Evolutionary conservation across 2,329 filamentous ascomycete species (phyloP).

Genomic region (Coniochaeta sp.): DNA sequence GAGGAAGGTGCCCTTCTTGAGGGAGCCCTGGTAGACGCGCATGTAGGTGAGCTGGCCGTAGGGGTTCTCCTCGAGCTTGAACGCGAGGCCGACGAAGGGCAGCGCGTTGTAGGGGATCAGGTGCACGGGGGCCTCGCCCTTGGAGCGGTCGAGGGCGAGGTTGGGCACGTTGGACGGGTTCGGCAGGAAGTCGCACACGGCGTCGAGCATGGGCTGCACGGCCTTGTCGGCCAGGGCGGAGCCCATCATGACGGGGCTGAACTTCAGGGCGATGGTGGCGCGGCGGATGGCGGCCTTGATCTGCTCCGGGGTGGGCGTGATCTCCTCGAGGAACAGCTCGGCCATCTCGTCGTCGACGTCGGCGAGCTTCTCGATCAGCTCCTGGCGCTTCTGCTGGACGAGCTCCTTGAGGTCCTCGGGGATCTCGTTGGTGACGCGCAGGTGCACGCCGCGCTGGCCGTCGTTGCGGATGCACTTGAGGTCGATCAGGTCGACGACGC

Average conservation of each 20-base stretch:
- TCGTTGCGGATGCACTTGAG: conserved; percentile 95
- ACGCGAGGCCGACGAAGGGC: conserved; percentile 91
- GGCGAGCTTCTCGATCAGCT: conserved; percentile 87
- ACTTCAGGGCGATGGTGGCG: conserved; percentile 82
- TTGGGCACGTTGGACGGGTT: conserved; percentile 88
- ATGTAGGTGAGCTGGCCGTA: conserved; percentile 98
- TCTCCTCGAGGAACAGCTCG: conserved; percentile 86
- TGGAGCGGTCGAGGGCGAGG: conserved; percentile 75
- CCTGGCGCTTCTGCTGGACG: conserved; percentile 72
- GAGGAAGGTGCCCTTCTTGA: conserved; percentile 82
- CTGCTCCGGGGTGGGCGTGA: conserved; percentile 69
- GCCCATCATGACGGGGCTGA: conserved; percentile 93
- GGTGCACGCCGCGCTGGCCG: conserved; percentile 69
- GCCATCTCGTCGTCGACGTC: conserved; percentile 98
- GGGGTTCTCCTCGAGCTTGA: conserved; percentile 98
- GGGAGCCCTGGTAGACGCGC: conserved; percentile 89
- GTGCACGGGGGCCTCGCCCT: conserved; percentile 72
- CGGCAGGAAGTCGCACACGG: conserved; percentile 90
- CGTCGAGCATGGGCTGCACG: conserved; percentile 91
- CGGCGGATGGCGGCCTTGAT: conserved; percentile 89
- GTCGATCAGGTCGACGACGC: conserved; percentile 84
- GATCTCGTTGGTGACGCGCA: conserved; percentile 72
- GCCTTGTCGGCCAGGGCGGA: conserved; percentile 91
- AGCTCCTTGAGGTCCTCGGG: conserved; percentile 72
- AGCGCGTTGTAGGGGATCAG: conserved; percentile 89